Evolutionary conservation across 2,329 filamentous ascomycete species (phyloP).

Genomic region (Arthrobotrys musiformis): DNA sequence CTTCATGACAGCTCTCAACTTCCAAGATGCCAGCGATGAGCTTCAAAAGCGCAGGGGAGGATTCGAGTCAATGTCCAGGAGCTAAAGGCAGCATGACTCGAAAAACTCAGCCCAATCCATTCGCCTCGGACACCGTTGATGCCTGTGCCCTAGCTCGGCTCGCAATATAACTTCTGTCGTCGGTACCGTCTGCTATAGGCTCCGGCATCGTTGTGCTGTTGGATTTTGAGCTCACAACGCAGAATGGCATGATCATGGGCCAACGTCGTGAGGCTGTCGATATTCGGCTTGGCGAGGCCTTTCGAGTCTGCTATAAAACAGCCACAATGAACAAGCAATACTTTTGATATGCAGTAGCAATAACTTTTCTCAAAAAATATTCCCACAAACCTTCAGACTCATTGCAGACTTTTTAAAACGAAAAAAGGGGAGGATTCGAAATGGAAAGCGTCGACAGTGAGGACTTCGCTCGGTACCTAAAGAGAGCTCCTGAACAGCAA

Average conservation of each 20-base stretch:
- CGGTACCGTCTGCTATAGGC: not conserved
- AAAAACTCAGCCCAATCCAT: not conserved
- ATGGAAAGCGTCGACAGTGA: not conserved
- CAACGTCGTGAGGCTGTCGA: not conserved
- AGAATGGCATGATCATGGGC: not conserved
- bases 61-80: not conserved
- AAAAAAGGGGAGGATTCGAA: not conserved
- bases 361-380: too few relatives aligned
- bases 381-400: too few relatives aligned
- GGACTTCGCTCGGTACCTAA: not conserved
- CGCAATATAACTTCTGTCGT: not conserved
- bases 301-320: too few relatives aligned
- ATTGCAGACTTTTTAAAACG: not conserved
- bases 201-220: not conserved
- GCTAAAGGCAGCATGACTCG: not conserved
- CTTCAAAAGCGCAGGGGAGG: slow-evolving; percentile 7
- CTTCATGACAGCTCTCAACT: slow-evolving; percentile 18
- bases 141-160: not conserved
- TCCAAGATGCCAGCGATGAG: slow-evolving; percentile 5
- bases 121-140: not conserved
- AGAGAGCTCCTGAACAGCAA: not conserved
- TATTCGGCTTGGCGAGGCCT: not conserved
- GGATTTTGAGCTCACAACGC: slow-evolving; percentile 10
- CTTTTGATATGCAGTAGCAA: too few relatives aligned
- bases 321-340: too few relatives aligned